Conservation (phyloP, 2,329 filamentous ascomycete species). For the Rutstroemia sp. region DNA sequence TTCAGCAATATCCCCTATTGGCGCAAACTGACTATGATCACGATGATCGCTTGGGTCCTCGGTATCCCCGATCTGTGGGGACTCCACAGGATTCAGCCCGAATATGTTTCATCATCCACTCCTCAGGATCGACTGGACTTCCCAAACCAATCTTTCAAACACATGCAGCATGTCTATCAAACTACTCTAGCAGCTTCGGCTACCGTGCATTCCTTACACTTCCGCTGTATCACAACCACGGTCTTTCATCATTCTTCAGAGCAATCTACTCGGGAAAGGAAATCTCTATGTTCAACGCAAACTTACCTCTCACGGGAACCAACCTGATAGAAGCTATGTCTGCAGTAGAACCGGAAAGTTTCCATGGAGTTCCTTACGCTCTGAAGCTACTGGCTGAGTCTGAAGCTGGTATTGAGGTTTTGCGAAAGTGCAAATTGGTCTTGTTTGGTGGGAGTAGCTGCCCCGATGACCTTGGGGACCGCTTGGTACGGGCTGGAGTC, state of each 20-base stretch:
- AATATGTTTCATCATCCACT: constrained; percentile 26
- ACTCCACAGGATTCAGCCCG: constrained; percentile 8
- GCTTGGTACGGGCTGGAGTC: constrained; percentile 44
- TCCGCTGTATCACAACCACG: constrained; percentile 53
- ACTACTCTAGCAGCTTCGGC: constrained; percentile 27
- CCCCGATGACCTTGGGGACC: constrained; percentile 51
- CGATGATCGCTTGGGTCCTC: constrained; percentile 6
- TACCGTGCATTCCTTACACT: constrained; percentile 41
- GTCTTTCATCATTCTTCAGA: constrained; percentile 46
- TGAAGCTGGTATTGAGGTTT: constrained; percentile 41
- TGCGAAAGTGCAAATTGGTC: constrained; percentile 43
- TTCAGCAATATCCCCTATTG: constrained; percentile 19
- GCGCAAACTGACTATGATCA: constrained; percentile 12
- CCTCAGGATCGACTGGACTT: constrained; percentile 47
- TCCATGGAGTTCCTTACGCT: constrained; percentile 57
- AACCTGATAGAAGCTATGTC: constrained; percentile 39
- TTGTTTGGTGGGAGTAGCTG: constrained; percentile 51
- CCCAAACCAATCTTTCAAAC: constrained; percentile 51
- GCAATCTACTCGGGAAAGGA: constrained; percentile 43
- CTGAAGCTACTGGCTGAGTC: constrained; percentile 56
- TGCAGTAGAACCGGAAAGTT: constrained; percentile 40
- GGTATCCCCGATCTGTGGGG: constrained; percentile 7
- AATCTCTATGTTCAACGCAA: constrained; percentile 47
- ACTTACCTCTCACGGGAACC: constrained; percentile 45
- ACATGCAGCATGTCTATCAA: constrained; percentile 30